Evolutionary conservation across 768 basidiomycete species (phyloP), one percentile per base, ranked within the genome.

Genomic region (Tulasnella sp.): DNA sequence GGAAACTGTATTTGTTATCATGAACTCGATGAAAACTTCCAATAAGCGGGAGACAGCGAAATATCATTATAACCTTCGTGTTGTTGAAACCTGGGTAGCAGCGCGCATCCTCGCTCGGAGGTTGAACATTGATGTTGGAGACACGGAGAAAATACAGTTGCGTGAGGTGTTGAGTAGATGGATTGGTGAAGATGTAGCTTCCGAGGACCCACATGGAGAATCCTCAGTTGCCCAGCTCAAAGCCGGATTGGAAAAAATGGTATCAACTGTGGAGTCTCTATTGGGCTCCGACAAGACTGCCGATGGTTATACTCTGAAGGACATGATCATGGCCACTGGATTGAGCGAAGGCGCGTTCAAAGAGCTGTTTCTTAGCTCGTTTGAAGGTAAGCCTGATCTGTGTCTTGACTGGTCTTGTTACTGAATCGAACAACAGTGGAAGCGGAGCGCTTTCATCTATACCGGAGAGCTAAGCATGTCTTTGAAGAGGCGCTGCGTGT

Each of bases 21-120:
- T 83, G n/a, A 86, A 88, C 68, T 86, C 86, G 15, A 77, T 88
- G 33, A 79, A 87, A 29, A 76, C 82, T 20, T 77, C 83, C 25
- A 81, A 90, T 63, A 90, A 92, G 64, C 77, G 78, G 1, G 71
- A 78, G 48, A 78, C 77, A 31, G 83, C 86, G 1, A 83, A 81
- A 58, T 74, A 71, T 31, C 73, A 79, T 39, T 92, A 93, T 69
- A 93, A 95, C 61, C 71, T 92, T 13, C 85, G 87, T 29, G 89
- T 91, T 29, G 83, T 92, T n/a, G 90, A 95, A 64, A 85, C 82
- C 0, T 78, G 89, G 16, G 80, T 79, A 31, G 82, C 78, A 1
- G 86, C 90, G 0, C 73, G 83, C 22, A 69, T 89, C 4, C 72
- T 95, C 10, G 79, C 79, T 0, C 71, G 73, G 27, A 65, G 68